phyloP scores from a whole-genome alignment of 345 rosid genomes.

The Eucalyptus fibrosa region DNA sequence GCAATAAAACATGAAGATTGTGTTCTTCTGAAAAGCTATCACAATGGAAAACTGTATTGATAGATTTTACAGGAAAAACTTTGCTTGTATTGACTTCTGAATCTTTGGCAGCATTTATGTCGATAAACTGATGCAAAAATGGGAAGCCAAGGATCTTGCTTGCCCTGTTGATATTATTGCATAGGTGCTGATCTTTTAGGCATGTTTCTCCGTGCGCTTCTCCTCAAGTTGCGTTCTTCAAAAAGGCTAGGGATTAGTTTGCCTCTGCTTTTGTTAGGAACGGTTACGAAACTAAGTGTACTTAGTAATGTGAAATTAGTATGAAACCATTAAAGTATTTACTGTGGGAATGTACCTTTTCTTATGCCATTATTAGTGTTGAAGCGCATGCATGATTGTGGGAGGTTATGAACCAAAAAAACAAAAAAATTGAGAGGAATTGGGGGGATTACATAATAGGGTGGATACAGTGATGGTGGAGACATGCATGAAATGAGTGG shows the following conservation, averaged over 20 bases:
- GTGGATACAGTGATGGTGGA: background rate
- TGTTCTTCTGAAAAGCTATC: background rate
- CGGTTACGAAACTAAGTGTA: background rate
- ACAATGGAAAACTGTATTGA: background rate
- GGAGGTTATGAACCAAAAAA: background rate
- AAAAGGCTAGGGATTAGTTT: background rate
- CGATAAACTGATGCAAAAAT: background rate
- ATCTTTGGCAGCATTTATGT: background rate
- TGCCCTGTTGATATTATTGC: background rate
- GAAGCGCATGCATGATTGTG: background rate
- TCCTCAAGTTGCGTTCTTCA: background rate
- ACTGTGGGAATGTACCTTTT: background rate
- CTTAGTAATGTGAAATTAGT: background rate
- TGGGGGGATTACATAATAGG: background rate
- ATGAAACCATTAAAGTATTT: background rate
- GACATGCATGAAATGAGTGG: background rate
- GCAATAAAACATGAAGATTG: background rate
- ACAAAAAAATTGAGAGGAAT: background rate
- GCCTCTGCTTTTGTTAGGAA: background rate
- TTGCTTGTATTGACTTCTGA: background rate
- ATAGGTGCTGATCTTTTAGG: background rate
- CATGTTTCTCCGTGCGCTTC: background rate
- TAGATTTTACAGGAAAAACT: background rate
- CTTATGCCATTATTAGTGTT: background rate
- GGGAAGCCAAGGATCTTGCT: background rate